Evolutionary conservation across 73 alveolate species (phyloP).

Genomic region (Tetrahymena borealis): DNA sequence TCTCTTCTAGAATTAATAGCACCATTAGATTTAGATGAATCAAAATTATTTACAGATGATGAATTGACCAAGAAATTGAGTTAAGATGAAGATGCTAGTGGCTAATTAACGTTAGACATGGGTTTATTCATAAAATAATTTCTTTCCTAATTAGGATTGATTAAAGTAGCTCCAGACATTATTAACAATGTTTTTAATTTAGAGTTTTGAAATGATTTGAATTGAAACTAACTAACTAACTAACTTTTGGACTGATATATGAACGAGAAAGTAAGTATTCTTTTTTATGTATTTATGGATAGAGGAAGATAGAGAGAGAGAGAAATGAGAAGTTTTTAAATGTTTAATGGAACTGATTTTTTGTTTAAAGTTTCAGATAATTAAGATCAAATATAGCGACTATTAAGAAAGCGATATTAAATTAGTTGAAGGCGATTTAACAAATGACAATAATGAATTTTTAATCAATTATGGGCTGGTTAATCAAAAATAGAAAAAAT

Average conservation of each 20-base stretch:
- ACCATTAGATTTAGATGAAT: background rate
- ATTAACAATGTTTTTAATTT: background rate
- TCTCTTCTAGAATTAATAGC: background rate
- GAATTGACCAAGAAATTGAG: background rate
- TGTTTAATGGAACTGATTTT: too few relatives aligned
- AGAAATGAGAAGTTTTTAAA: too few relatives aligned
- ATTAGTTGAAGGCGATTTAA: background rate
- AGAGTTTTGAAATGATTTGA: too few relatives aligned
- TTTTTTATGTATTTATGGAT: background rate
- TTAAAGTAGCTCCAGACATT: background rate
- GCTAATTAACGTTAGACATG: background rate
- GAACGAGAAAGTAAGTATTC: background rate
- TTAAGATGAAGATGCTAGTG: background rate
- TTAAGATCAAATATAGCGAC: too few relatives aligned
- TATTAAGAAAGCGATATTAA: too few relatives aligned
- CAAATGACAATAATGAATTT: background rate
- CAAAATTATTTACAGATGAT: too few relatives aligned
- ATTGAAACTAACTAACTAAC: too few relatives aligned
- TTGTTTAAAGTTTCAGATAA: too few relatives aligned
- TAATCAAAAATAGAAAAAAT: background rate
- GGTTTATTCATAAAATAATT: background rate
- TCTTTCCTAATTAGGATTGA: background rate
- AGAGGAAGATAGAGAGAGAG: background rate
- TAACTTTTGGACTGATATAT: too few relatives aligned
- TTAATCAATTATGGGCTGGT: background rate